These are phyloP conservation scores for Sphagnum magellanicum DNA, from an alignment of 228 moss, liverwort and hornwort species.

Conservation along the genomic window DNA sequence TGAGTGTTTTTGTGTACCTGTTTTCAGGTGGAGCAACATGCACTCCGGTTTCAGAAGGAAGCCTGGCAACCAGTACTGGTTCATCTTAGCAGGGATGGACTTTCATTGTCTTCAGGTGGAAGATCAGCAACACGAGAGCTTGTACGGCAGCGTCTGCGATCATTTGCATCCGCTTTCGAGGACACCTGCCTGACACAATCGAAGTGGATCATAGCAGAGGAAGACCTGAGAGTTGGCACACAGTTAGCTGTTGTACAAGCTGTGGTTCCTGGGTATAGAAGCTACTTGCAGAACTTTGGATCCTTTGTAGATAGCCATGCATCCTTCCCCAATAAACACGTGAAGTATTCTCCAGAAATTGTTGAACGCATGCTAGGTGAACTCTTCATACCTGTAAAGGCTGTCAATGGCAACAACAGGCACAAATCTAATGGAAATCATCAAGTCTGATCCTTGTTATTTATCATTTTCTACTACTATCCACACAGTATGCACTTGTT, in stretches of 20 bases:
- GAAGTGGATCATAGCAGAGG: constrained; percentile 66
- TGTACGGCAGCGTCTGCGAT: constrained; percentile 56
- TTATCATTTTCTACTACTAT: too few species aligned
- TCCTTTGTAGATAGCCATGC: constrained; percentile 33
- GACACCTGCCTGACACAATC: constrained; percentile 48
- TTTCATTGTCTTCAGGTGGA: constrained; percentile 52
- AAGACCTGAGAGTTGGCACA: constrained; percentile 58
- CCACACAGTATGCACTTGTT: too few species aligned
- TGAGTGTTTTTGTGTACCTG: too few species aligned
- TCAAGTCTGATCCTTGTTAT: too few species aligned
- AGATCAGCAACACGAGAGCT: constrained; percentile 54
- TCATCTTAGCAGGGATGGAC: constrained; percentile 65
- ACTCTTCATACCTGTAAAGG: constrained; percentile 27
- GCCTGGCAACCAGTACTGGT: constrained; percentile 63
- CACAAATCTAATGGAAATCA: too few species aligned
- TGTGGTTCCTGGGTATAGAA: constrained; percentile 81
- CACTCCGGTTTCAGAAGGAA: constrained; percentile 66
- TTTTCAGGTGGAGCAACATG: constrained; percentile 66
- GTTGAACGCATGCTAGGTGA: constrained; percentile 39
- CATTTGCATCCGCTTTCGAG: constrained; percentile 60
- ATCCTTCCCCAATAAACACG: constrained; percentile 22
- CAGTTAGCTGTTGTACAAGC: constrained; percentile 58
- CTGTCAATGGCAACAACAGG: background rate
- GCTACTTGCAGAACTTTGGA: constrained; percentile 45
- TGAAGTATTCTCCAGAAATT: constrained; percentile 38